Conservation (phyloP, 805 yeast species). For the Candida montana region DNA sequence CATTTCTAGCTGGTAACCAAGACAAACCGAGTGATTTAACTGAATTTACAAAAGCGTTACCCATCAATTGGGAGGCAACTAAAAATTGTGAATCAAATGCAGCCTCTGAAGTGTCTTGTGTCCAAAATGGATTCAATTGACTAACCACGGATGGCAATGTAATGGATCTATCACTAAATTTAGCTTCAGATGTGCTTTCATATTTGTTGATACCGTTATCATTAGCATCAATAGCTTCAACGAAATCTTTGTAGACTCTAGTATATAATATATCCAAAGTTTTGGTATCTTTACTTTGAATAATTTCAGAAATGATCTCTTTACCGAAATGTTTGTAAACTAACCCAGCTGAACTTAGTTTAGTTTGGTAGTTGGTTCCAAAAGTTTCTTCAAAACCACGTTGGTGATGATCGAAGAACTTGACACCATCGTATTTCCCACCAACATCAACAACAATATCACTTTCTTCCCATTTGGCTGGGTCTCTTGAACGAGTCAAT, state of each 20-base stretch:
- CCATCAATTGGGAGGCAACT: conserved; percentile 78
- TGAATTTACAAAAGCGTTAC: conserved; percentile 63
- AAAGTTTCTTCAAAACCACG: conserved; percentile 82
- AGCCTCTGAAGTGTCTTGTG: conserved; percentile 57
- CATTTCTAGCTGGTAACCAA: conserved; percentile 85
- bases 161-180: conserved; percentile 67
- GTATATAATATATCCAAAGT: conserved; percentile 62
- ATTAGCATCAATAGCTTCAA: conserved; percentile 92
- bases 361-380: conserved; percentile 57
- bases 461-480: conserved; percentile 74
- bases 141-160: conserved; percentile 75
- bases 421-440: conserved; percentile 81
- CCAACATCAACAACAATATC: conserved; percentile 95
- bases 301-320: conserved; percentile 52
- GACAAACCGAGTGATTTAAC: conserved; percentile 71
- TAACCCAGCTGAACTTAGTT: conserved; percentile 89
- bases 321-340: conserved; percentile 83
- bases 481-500: conserved; percentile 79
- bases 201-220: conserved; percentile 88
- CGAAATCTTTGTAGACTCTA: conserved; percentile 78
- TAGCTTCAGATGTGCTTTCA: conserved; percentile 44
- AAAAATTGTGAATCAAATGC: conserved; percentile 62
- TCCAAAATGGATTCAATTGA: conserved; percentile 83
- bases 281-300: conserved; percentile 34
- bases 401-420: conserved; percentile 95